phyloP scores from a whole-genome alignment of 345 rosid genomes.

The Boechera divaricarpa region DNA sequence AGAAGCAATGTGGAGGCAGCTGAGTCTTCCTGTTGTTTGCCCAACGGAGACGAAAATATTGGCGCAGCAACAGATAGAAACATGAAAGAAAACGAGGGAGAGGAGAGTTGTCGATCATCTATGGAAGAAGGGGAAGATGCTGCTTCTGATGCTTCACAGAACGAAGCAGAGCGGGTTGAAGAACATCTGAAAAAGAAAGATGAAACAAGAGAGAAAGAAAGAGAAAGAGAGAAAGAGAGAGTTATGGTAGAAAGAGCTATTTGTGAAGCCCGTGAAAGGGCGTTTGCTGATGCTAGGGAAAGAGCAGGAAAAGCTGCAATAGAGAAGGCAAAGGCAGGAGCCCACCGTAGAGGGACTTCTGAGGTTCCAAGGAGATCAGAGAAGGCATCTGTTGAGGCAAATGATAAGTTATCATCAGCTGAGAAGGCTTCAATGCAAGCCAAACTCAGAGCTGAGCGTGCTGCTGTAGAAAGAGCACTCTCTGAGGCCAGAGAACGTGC shows the following conservation, averaged over 20 bases:
- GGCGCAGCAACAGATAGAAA: constrained; percentile 40
- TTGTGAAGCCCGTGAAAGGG: constrained; percentile 93
- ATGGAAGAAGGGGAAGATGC: constrained; percentile 51
- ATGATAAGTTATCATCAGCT: constrained; percentile 49
- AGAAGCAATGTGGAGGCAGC: constrained; percentile 41
- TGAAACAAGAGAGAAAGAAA: constrained; percentile 58
- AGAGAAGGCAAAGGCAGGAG: constrained; percentile 71
- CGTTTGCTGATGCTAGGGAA: constrained; percentile 86
- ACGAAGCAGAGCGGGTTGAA: constrained; percentile 52
- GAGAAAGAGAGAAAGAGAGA: constrained; percentile 73
- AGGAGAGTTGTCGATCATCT: constrained; percentile 46
- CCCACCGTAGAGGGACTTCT: constrained; percentile 57
- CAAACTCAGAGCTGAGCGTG: constrained; percentile 80
- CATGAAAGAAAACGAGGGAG: constrained; percentile 48
- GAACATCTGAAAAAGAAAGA: constrained; percentile 51
- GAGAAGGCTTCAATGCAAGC: constrained; percentile 64
- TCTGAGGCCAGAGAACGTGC: constrained; percentile 94
- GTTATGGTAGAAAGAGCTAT: constrained; percentile 90
- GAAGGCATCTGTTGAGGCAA: constrained; percentile 57
- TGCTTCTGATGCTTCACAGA: constrained; percentile 45
- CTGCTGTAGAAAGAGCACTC: constrained; percentile 95
- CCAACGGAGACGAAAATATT: constrained; percentile 42
- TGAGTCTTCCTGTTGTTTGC: constrained; percentile 43
- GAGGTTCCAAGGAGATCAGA: constrained; percentile 63
- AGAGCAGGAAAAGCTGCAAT: constrained; percentile 79